These are phyloP conservation scores for Verticillium dahliae DNA, from an alignment of 2,329 filamentous ascomycete genomes.

Conservation along the genomic window DNA sequence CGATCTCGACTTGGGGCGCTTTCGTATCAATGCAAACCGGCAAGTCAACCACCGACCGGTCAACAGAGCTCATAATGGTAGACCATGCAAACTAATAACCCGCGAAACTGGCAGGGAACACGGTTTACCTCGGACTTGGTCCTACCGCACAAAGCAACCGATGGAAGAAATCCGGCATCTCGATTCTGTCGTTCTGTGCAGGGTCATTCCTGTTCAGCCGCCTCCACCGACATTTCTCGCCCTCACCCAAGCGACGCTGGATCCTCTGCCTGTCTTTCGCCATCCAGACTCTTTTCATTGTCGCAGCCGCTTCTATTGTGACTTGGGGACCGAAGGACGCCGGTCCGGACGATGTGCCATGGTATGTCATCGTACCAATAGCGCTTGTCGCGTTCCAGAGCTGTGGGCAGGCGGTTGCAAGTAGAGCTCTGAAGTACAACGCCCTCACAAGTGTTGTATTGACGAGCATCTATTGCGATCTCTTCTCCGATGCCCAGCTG, in stretches of 20 bases:
- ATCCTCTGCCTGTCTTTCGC: constrained; percentile 55
- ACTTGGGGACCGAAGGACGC: constrained; percentile 32
- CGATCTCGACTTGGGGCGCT: constrained; percentile 70
- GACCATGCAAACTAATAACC: background rate
- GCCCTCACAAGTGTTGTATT: constrained; percentile 72
- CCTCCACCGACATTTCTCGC: constrained; percentile 58
- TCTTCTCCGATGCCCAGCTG: constrained; percentile 59
- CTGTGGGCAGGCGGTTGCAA: constrained; percentile 69
- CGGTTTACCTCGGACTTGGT: constrained; percentile 71
- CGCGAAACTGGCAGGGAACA: constrained; percentile 41
- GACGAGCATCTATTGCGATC: constrained; percentile 75
- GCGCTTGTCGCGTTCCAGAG: constrained; percentile 69
- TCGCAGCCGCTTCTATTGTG: constrained; percentile 36
- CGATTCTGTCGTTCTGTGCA: constrained; percentile 63
- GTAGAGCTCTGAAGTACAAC: constrained; percentile 61
- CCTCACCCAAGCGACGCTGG: constrained; percentile 48
- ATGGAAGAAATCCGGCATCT: constrained; percentile 66
- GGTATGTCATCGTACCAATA: constrained; percentile 60
- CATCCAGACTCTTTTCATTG: constrained; percentile 43
- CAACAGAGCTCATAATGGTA: background rate
- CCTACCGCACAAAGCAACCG: constrained; percentile 51
- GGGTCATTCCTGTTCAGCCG: constrained; percentile 66
- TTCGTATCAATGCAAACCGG: constrained; percentile 84
- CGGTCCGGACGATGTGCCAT: constrained; percentile 36
- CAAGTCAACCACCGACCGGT: background rate